These are phyloP conservation scores for Trametes sp. DNA, from an alignment of 1,284 basidiomycete species.

Conservation along the genomic window DNA sequence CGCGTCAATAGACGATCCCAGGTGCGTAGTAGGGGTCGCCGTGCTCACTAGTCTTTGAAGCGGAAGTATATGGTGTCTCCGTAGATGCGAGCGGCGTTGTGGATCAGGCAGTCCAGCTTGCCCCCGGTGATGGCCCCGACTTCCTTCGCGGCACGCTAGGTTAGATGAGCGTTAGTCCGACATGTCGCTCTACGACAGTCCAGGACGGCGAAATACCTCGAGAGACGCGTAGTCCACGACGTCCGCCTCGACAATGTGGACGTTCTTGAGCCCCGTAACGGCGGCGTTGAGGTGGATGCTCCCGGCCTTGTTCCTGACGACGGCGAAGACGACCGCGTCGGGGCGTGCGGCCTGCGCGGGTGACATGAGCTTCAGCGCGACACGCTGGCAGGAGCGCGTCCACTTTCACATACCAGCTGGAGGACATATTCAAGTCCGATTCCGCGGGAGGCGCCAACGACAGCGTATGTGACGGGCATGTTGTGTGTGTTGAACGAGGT, in stretches of 20 bases:
- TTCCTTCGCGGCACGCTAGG: constrained; percentile 13
- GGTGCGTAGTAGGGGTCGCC: not conserved
- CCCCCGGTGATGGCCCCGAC: constrained; percentile 12
- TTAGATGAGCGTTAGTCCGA: not conserved
- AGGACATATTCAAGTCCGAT: not conserved
- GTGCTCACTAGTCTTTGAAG: constrained; percentile 16
- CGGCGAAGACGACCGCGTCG: constrained; percentile 2
- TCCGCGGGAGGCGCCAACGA: not conserved
- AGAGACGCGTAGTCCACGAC: not conserved
- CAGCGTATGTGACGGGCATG: not conserved
- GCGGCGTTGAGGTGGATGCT: not conserved
- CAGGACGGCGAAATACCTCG: not conserved
- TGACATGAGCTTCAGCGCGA: too few species aligned
- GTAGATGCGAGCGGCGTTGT: constrained; percentile 16
- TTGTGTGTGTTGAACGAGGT: too few species aligned
- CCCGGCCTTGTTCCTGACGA: not conserved
- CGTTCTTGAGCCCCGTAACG: not conserved
- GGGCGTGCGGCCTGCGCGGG: not conserved
- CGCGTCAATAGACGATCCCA: not conserved
- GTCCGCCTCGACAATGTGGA: constrained; percentile 9
- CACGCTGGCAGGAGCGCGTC: too few species aligned
- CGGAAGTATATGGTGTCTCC: not conserved
- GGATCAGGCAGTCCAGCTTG: constrained; percentile 20
- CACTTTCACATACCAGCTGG: too few species aligned
- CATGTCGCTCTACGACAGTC: not conserved